Conservation (phyloP, 257 asterid genomes). For the Solanum dulcamara region DNA sequence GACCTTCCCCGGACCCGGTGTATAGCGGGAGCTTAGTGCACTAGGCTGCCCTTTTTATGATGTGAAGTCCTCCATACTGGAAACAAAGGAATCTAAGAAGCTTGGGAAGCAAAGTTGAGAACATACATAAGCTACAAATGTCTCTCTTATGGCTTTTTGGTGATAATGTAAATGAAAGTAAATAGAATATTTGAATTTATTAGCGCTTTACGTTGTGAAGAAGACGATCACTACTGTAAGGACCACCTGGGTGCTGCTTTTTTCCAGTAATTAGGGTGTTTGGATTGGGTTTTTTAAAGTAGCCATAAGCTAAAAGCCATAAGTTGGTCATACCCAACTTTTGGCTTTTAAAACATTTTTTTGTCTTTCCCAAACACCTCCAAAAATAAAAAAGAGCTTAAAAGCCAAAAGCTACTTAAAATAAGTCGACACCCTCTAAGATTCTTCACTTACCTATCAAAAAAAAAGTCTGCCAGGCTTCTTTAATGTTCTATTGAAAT, state of each 20-base stretch:
- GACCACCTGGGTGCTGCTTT: neutral
- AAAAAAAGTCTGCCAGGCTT: neutral
- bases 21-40: neutral
- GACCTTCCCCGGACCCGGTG: neutral
- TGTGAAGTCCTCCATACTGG: neutral
- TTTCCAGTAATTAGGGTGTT: too few species aligned
- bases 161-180: neutral
- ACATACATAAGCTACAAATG: neutral
- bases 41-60: neutral
- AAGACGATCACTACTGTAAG: neutral
- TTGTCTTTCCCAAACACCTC: too few species aligned
- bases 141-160: neutral
- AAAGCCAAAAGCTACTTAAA: too few species aligned
- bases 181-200: neutral
- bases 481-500: neutral
- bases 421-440: too few species aligned
- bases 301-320: too few species aligned
- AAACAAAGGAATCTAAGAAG: neutral
- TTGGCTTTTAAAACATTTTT: too few species aligned
- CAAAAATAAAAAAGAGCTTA: too few species aligned
- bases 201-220: neutral
- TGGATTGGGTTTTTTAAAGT: too few species aligned
- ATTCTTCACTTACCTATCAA: neutral
- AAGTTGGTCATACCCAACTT: too few species aligned
- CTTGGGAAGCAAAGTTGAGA: neutral